Evolutionary conservation across 768 basidiomycete genomes (phyloP).

Genomic region (Ramaria sp.): DNA sequence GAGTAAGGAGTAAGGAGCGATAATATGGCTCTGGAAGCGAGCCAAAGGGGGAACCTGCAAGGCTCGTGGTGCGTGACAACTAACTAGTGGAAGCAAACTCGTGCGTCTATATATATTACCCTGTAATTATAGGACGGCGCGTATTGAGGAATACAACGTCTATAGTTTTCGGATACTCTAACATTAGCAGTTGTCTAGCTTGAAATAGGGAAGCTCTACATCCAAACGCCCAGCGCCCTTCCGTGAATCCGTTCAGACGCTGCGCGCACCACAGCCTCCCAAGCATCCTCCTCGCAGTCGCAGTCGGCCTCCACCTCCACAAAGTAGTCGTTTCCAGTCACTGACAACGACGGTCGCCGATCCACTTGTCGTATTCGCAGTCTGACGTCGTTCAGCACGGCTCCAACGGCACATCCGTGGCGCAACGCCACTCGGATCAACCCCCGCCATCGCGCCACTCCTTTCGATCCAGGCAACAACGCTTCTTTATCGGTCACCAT

Average conservation of each 20-base stretch:
- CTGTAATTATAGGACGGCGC: no score
- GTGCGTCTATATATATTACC: no score
- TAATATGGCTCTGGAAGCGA: no score
- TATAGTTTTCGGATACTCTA: no score
- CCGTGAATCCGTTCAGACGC: conserved; percentile 10
- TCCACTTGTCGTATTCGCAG: conserved; percentile 46
- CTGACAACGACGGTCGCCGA: conserved; percentile 43
- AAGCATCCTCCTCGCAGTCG: conserved; percentile 10
- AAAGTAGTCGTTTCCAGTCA: conserved; percentile 47
- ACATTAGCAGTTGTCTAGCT: no score
- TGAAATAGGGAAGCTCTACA: no score
- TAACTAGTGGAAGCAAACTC: no score
- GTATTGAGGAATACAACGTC: no score
- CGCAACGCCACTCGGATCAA: conserved; percentile 26
- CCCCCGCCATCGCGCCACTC: conserved; percentile 21
- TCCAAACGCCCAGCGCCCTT: neutral
- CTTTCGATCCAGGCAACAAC: conserved; percentile 45
- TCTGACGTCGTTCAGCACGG: conserved; percentile 27
- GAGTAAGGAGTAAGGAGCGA: no score
- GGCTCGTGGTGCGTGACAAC: no score
- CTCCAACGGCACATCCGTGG: conserved; percentile 14
- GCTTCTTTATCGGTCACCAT: conserved; percentile 24
- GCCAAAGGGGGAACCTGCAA: no score
- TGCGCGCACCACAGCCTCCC: conserved; percentile 26
- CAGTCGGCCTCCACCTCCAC: conserved; percentile 37